Base-by-base conservation (phyloP, 305 asterid species). In the Solanum hybrid region DNA sequence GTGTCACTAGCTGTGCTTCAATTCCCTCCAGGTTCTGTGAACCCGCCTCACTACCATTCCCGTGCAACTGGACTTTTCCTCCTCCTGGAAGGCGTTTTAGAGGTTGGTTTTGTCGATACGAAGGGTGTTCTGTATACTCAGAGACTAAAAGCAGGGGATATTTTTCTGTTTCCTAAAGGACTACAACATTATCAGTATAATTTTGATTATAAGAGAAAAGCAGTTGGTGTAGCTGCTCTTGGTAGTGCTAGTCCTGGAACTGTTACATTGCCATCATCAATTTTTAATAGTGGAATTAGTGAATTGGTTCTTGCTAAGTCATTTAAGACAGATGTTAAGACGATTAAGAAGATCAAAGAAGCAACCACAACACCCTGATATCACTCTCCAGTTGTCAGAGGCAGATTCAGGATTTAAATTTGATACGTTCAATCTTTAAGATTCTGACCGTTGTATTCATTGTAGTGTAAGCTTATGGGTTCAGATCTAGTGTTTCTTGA, bases 141-240 rank as follows among this genome's bases (percentile, higher is more conserved):
- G n/a, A 79, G 64, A 4, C 35, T 80, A 4, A 38, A 38, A 24
- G 1, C 86, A 38, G 86, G 86, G 86, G 86, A 80, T 17, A 24
- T 80, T 37, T 80, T 80, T 38, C 66, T 80, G 9, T 80, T 80
- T 14, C 86, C 86, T 80, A 80, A 80, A 80, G 86, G 66, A 13
- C n/a, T 80, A 12, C 86, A 80, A 38, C 86, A 80, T 17, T 80
- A 80, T 80, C 86, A 80, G 86, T 80, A 80, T 38, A 80, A 80
- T 80, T 80, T 6, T 80, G 86, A 80, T 80, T 1, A 38, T 26
- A 80, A 80, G 12, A 81, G 5, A 42, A 81, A 10, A 81, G 71
- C 87, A 40, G 71, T 81, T 81, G 87, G 71, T 81, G 71, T 82
- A 82, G 87, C 87, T 82, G 72, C 87, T 27, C 72, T 42, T 27